Conservation (phyloP, 208 protist genomes). For the Trypanosoma caninum region DNA sequence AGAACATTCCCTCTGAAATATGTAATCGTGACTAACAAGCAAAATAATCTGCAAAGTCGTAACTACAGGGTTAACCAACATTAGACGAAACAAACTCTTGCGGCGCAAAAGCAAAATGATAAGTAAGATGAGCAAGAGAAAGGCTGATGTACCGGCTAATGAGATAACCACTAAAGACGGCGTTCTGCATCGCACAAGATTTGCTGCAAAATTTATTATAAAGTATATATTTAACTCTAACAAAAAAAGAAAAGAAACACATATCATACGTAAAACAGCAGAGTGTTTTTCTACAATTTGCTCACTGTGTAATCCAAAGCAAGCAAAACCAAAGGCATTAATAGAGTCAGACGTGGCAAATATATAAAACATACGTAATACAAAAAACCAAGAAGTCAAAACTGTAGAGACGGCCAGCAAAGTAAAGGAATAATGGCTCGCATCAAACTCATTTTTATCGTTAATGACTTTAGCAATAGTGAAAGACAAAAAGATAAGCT, state of each 20-base stretch:
- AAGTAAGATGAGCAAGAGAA: constrained; percentile 29
- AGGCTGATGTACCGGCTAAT: constrained; percentile 26
- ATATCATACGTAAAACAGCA: constrained; percentile 33
- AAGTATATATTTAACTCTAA: constrained; percentile 61
- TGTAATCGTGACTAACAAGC: constrained; percentile 12
- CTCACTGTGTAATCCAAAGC: constrained; percentile 45
- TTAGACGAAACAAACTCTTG: constrained; percentile 24
- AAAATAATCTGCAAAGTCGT: constrained; percentile 30
- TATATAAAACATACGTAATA: constrained; percentile 46
- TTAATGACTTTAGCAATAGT: constrained; percentile 29
- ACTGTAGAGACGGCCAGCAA: constrained; percentile 34
- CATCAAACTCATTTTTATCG: neutral
- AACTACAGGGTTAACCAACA: constrained; percentile 32
- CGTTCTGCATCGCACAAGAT: constrained; percentile 16
- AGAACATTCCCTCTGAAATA: neutral
- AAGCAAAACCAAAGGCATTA: constrained; percentile 63
- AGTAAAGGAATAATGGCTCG: constrained; percentile 15
- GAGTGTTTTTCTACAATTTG: constrained; percentile 36
- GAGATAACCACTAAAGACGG: constrained; percentile 26
- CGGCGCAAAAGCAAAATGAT: constrained; percentile 22
- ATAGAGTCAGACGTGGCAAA: constrained; percentile 57
- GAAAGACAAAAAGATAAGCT: constrained; percentile 63
- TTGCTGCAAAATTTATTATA: constrained; percentile 2
- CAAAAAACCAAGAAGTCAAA: constrained; percentile 36
- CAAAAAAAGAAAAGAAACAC: constrained; percentile 46